A percentile compares a stretch with the other conserved stretches of the same genome.
Conservation (phyloP, 305 asterid species). For the Striga hermonthica region DNA sequence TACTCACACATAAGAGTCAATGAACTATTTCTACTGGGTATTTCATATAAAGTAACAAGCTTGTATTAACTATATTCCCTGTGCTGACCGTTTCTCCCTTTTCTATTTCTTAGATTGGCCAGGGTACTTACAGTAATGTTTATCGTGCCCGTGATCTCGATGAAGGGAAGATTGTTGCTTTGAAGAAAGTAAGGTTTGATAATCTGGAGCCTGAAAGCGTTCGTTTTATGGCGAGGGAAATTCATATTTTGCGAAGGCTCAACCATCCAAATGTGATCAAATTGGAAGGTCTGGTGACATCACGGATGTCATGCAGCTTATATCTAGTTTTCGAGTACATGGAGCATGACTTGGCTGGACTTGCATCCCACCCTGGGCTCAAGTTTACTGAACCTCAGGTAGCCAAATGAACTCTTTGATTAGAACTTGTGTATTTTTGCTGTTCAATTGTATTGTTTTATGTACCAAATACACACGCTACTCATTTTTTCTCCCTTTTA, state of each 20-base stretch:
- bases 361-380: slow-evolving; percentile 80
- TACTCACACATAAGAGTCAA: too few relatives aligned
- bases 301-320: slow-evolving; percentile 90
- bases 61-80: too few relatives aligned
- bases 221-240: slow-evolving; percentile 94
- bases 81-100: slow-evolving; percentile 27
- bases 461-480: too few relatives aligned
- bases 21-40: too few relatives aligned
- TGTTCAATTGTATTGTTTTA: neutral
- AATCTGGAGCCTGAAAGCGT: slow-evolving; percentile 91
- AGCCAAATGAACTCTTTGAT: slow-evolving; percentile 25
- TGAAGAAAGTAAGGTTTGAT: slow-evolving; percentile 92
- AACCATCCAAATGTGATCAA: slow-evolving; percentile 88
- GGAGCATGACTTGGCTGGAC: slow-evolving; percentile 97
- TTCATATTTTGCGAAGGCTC: slow-evolving; percentile 78
- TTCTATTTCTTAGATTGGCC: slow-evolving; percentile 64
- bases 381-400: slow-evolving; percentile 91
- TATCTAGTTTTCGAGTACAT: slow-evolving; percentile 92
- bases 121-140: slow-evolving; percentile 89
- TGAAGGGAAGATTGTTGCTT: slow-evolving; percentile 77
- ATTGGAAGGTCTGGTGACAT: slow-evolving; percentile 88
- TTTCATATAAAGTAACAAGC: too few relatives aligned
- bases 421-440: slow-evolving; percentile 12
- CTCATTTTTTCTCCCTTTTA: neutral
- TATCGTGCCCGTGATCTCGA: slow-evolving; percentile 92